These are phyloP conservation scores for Spathaspora passalidarum DNA, from an alignment of 805 yeast genomes.

Conservation along the genomic window DNA sequence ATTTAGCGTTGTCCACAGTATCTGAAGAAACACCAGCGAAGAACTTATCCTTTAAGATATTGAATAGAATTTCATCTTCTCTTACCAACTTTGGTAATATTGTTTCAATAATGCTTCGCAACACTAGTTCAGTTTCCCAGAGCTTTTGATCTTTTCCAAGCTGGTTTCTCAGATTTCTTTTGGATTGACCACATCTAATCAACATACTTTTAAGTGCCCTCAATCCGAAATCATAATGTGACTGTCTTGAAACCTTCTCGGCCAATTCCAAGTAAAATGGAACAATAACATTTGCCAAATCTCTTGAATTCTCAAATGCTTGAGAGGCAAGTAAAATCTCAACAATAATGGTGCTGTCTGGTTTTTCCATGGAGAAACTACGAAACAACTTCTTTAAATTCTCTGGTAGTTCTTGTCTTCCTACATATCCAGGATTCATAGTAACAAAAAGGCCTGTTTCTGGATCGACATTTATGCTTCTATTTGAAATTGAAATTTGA, in stretches of 20 bases:
- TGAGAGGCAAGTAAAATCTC: slow-evolving; percentile 70
- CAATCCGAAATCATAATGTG: slow-evolving; percentile 88
- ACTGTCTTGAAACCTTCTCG: slow-evolving; percentile 45
- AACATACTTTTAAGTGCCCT: slow-evolving; percentile 74
- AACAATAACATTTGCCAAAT: slow-evolving; percentile 48
- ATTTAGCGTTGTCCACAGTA: slow-evolving; percentile 17
- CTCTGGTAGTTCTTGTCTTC: slow-evolving; percentile 80
- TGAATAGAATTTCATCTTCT: slow-evolving; percentile 47
- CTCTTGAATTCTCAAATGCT: slow-evolving; percentile 54
- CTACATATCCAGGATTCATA: slow-evolving; percentile 86
- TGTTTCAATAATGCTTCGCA: slow-evolving; percentile 56
- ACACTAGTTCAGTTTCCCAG: slow-evolving; percentile 33
- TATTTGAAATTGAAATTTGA: slow-evolving; percentile 42
- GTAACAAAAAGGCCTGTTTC: slow-evolving; percentile 80
- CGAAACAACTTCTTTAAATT: slow-evolving; percentile 78
- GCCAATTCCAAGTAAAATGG: slow-evolving; percentile 51
- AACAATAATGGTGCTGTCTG: slow-evolving; percentile 68
- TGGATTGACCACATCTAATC: slow-evolving; percentile 51
- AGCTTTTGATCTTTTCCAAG: slow-evolving; percentile 6
- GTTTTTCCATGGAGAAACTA: slow-evolving; percentile 66
- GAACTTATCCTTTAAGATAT: slow-evolving; percentile 13
- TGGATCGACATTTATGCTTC: slow-evolving; percentile 32
- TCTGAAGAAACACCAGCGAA: slow-evolving; percentile 24
- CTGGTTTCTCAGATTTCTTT: slow-evolving; percentile 15
- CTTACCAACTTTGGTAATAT: slow-evolving; percentile 64